These are phyloP conservation scores for Phytophthora pseudosyringae DNA, from an alignment of 352 stramenopile species.

Conservation along the genomic window DNA sequence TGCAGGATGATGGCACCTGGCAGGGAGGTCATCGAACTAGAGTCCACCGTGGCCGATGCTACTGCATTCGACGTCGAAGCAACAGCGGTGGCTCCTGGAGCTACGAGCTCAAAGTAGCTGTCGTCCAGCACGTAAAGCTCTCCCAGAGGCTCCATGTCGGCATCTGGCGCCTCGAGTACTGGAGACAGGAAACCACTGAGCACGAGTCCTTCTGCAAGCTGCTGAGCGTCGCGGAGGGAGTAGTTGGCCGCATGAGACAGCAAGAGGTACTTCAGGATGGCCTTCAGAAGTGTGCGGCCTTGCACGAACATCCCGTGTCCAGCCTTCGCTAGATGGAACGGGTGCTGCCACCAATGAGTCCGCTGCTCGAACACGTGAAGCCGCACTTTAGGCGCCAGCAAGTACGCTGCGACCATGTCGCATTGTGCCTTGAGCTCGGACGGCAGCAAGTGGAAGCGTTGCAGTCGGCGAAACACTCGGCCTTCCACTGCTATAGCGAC, in stretches of 20 bases:
- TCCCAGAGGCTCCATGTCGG: conserved; percentile 26
- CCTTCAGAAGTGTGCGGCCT: conserved; percentile 46
- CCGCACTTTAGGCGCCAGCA: conserved; percentile 41
- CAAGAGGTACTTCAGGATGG: conserved; percentile 36
- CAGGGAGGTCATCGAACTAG: conserved; percentile 14
- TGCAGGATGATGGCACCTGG: conserved; percentile 23
- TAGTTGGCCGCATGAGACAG: conserved; percentile 40
- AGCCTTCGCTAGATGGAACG: conserved; percentile 30
- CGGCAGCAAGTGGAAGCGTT: conserved; percentile 41
- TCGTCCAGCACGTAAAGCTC: conserved; percentile 41
- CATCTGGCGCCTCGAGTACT: conserved; percentile 23
- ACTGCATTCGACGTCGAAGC: conserved; percentile 12
- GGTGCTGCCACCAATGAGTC: conserved; percentile 41
- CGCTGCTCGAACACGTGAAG: conserved; percentile 33
- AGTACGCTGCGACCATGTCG: conserved; percentile 43
- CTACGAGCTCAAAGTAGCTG: conserved; percentile 59
- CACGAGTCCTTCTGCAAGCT: conserved; percentile 42
- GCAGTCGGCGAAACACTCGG: conserved; percentile 46
- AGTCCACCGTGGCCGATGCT: conserved; percentile 19
- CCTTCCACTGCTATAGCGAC: conserved; percentile 25
- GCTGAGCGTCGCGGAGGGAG: conserved; percentile 30
- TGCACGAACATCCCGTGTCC: conserved; percentile 39
- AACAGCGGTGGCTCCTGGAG: conserved; percentile 32
- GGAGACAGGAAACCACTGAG: conserved; percentile 46
- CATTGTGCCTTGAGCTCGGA: conserved; percentile 40